Evolutionary conservation across 495 filamentous ascomycete species (phyloP).

Genomic region (Bacidia gigantensis): DNA sequence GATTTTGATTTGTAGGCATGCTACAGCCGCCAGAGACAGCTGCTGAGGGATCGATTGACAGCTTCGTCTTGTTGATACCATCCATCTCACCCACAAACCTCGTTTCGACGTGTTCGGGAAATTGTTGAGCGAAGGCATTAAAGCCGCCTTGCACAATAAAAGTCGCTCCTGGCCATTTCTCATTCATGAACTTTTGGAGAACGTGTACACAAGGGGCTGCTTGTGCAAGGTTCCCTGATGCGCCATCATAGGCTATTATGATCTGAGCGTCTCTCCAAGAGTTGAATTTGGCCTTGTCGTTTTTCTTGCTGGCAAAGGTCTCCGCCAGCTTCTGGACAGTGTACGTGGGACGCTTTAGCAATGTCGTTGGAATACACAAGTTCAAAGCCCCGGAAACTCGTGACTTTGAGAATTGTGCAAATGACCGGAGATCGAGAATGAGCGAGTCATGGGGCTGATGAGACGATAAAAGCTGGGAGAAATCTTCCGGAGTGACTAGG

Average conservation of each 20-base stretch:
- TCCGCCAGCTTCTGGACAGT: conserved; percentile 79
- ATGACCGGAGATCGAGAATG: conserved; percentile 79
- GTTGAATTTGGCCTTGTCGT: conserved; percentile 60
- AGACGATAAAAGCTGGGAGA: conserved; percentile 52
- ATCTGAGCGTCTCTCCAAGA: conserved; percentile 58
- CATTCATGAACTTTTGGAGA: conserved; percentile 78
- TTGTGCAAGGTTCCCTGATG: conserved; percentile 64
- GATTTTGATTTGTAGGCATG: conserved; percentile 53
- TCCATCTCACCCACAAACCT: conserved; percentile 12
- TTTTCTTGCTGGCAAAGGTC: conserved; percentile 60
- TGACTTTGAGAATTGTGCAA: conserved; percentile 62
- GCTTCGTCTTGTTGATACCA: conserved; percentile 17
- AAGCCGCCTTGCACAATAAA: conserved; percentile 56
- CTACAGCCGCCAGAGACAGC: conserved; percentile 77
- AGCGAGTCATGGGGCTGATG: conserved; percentile 42
- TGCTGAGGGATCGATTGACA: conserved; percentile 37
- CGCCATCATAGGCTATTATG: conserved; percentile 78
- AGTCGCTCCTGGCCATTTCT: conserved; percentile 63
- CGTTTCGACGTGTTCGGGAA: conserved; percentile 30
- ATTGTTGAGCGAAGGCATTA: conserved; percentile 34
- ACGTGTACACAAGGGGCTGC: conserved; percentile 64
- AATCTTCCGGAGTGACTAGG: conserved; percentile 48
- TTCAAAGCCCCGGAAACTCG: conserved; percentile 71
- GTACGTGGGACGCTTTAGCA: conserved; percentile 83
- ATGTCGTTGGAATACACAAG: conserved; percentile 87